Conservation (phyloP, 1,139 yeast genomes). For the Kazachstania sp. region DNA sequence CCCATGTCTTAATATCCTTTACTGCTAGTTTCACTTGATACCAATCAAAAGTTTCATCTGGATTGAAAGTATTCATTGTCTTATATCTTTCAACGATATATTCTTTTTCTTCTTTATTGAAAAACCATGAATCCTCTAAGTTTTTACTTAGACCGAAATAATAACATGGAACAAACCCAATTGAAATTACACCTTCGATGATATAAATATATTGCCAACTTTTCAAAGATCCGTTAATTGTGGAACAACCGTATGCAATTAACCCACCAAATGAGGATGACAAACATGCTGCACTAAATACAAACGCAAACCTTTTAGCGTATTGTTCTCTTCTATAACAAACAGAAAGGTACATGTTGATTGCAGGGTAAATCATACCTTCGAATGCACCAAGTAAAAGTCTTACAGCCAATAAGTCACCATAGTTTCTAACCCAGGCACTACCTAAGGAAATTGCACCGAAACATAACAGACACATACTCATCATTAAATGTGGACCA, state of each 20-base stretch:
- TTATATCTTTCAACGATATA: slow-evolving; percentile 42
- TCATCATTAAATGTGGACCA: slow-evolving; percentile 30
- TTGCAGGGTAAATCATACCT: slow-evolving; percentile 47
- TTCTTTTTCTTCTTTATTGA: slow-evolving; percentile 39
- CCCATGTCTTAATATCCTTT: slow-evolving; percentile 35
- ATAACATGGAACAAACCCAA: slow-evolving; percentile 40
- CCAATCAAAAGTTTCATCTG: slow-evolving; percentile 36
- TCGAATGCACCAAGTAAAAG: slow-evolving; percentile 46
- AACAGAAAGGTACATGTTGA: slow-evolving; percentile 36
- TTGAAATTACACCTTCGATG: slow-evolving; percentile 48
- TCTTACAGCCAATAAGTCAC: slow-evolving; percentile 40
- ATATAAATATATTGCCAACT: slow-evolving; percentile 53
- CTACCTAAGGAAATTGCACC: slow-evolving; percentile 47
- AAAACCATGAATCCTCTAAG: slow-evolving; percentile 35
- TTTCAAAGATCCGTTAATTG: slow-evolving; percentile 30
- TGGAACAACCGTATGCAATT: slow-evolving; percentile 37
- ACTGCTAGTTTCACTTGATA: slow-evolving; percentile 36
- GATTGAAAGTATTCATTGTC: slow-evolving; percentile 31
- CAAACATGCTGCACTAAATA: slow-evolving; percentile 37
- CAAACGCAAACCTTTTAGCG: slow-evolving; percentile 37
- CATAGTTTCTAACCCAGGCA: slow-evolving; percentile 38
- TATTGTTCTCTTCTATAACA: slow-evolving; percentile 37
- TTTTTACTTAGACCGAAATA: slow-evolving; percentile 23
- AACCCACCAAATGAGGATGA: slow-evolving; percentile 44
- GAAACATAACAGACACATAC: slow-evolving; percentile 34